phyloP scores from a whole-genome alignment of 2,329 filamentous ascomycete genomes.

The Metarhizium album region DNA sequence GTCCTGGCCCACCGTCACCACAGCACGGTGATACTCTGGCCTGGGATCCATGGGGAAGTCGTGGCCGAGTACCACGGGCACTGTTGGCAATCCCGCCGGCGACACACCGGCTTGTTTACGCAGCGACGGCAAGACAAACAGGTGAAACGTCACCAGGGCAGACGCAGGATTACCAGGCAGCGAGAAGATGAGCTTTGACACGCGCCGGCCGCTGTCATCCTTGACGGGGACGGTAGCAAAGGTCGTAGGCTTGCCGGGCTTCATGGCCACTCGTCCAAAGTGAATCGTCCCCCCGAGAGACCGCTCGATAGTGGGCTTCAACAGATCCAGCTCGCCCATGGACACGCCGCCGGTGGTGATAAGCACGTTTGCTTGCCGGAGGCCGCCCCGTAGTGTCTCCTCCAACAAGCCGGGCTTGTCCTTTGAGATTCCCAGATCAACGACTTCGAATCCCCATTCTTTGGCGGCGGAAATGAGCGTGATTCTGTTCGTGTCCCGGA shows the following conservation, averaged over 20 bases:
- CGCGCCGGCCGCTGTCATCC: conserved; percentile 44
- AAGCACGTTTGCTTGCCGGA: conserved; percentile 68
- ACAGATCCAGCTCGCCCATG: conserved; percentile 93
- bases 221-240: conserved; percentile 78
- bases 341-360: conserved; percentile 91
- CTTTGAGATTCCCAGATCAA: conserved; percentile 78
- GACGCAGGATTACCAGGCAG: conserved; percentile 91
- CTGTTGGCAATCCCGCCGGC: conserved; percentile 57
- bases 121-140: conserved; percentile 84
- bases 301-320: conserved; percentile 93
- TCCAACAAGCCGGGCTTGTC: conserved; percentile 69
- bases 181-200: conserved; percentile 69
- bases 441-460: conserved; percentile 63
- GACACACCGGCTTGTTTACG: conserved; percentile 63
- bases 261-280: conserved; percentile 94
- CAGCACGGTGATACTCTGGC: conserved; percentile 82
- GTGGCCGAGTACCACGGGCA: conserved; percentile 61
- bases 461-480: conserved; percentile 69
- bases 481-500: conserved; percentile 86
- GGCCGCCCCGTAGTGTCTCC: conserved; percentile 60
- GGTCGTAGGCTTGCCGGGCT: conserved; percentile 94
- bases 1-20: conserved; percentile 55
- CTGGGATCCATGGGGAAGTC: conserved; percentile 67
- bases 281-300: conserved; percentile 85
- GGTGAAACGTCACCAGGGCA: conserved; percentile 82